A percentile compares a stretch with the other conserved stretches of the same genome.
These are phyloP conservation scores for Blastobotrys capitulatus DNA, from an alignment of 1,139 yeast genomes.

Conservation along the genomic window DNA sequence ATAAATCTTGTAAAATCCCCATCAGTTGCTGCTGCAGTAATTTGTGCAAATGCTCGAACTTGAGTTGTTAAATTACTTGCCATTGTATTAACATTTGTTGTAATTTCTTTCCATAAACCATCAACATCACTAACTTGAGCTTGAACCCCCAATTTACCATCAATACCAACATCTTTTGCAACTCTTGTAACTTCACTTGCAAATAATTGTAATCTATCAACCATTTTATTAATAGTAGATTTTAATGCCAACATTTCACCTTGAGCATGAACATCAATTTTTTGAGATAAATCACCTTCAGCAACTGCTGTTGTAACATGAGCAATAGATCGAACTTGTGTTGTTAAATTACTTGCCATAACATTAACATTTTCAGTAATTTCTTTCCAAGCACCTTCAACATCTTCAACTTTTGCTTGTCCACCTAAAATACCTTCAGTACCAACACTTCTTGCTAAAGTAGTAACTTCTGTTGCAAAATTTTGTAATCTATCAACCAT, in stretches of 20 bases:
- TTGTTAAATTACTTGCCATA: slow-evolving; percentile 85
- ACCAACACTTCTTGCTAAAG: slow-evolving; percentile 83
- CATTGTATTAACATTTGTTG: slow-evolving; percentile 91
- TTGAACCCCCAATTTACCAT: slow-evolving; percentile 86
- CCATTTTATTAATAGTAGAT: slow-evolving; percentile 83
- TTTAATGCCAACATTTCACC: slow-evolving; percentile 75
- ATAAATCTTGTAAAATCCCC: slow-evolving; percentile 88
- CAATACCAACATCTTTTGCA: slow-evolving; percentile 89
- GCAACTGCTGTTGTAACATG: slow-evolving; percentile 92
- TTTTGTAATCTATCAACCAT: slow-evolving; percentile 87
- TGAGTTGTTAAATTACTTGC: slow-evolving; percentile 87
- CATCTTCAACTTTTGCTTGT: slow-evolving; percentile 87
- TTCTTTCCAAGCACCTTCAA: slow-evolving; percentile 92
- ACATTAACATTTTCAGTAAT: slow-evolving; percentile 84
- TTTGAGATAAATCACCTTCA: slow-evolving; percentile 82
- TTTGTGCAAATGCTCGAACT: slow-evolving; percentile 89
- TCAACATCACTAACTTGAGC: slow-evolving; percentile 89
- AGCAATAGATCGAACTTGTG: slow-evolving; percentile 85
- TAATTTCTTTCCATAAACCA: slow-evolving; percentile 88
- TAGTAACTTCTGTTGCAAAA: slow-evolving; percentile 84
- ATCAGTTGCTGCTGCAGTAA: slow-evolving; percentile 90
- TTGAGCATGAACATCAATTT: slow-evolving; percentile 84
- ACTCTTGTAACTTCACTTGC: slow-evolving; percentile 87
- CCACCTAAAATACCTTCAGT: slow-evolving; percentile 88
- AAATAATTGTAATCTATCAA: slow-evolving; percentile 80